Conservation (phyloP, 306 rosid species). For the Cicer yamashitae region DNA sequence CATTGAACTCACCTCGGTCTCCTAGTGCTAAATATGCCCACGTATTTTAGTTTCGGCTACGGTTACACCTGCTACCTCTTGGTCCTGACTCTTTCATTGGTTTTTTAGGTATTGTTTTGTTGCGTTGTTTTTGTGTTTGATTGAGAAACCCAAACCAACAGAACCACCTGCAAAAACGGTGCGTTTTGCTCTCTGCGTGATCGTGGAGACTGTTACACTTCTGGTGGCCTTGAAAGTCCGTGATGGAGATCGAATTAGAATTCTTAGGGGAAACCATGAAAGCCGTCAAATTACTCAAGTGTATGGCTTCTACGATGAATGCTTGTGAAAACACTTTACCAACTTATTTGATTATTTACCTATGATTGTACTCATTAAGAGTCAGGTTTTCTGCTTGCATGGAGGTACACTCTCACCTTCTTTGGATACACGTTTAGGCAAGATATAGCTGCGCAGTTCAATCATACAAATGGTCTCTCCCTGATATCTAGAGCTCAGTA, state of each 20-base stretch:
- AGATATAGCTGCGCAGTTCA: constrained; percentile 93
- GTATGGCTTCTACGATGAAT: constrained; percentile 97
- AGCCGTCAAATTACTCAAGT: constrained; percentile 98
- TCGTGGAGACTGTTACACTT: constrained; percentile 93
- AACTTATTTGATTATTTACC: constrained; percentile 96
- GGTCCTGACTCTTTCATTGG: too few relatives aligned
- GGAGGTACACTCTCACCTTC: constrained; percentile 96
- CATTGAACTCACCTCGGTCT: too few relatives aligned
- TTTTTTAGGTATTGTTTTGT: neutral
- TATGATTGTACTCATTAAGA: constrained; percentile 93
- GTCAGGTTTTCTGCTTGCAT: constrained; percentile 96
- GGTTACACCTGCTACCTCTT: too few relatives aligned
- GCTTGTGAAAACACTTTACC: constrained; percentile 92
- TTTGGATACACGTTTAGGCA: constrained; percentile 96
- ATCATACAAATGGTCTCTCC: constrained; percentile 91
- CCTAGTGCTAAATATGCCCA: too few relatives aligned
- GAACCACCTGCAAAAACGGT: constrained; percentile 44
- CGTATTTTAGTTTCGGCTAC: too few relatives aligned
- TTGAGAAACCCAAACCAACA: constrained; percentile 38
- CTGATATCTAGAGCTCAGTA: constrained; percentile 97
- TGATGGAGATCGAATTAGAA: constrained; percentile 91
- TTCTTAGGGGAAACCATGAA: constrained; percentile 96
- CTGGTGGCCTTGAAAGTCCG: constrained; percentile 97
- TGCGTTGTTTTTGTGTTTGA: constrained; percentile 36
- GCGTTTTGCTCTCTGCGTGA: constrained; percentile 36